Base-by-base conservation (phyloP, 768 basidiomycete genomes). In the Obba rivulosa region DNA sequence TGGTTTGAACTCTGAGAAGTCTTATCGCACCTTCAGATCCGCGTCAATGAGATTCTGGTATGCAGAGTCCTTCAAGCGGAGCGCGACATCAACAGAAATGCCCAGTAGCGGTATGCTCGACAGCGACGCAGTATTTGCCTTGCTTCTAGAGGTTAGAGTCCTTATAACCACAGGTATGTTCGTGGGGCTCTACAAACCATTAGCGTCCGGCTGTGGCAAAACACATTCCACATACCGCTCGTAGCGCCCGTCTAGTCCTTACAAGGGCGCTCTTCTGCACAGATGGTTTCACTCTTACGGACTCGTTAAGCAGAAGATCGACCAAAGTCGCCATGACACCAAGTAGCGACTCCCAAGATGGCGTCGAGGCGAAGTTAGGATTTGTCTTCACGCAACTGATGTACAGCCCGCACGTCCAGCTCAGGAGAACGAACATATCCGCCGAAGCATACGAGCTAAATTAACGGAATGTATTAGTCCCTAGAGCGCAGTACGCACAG, bases 391-490 rank as follows among this genome's bases (percentile, higher is more conserved):
- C 56, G 51, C 78, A 80, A 4, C 72, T 67, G 5, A 73, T 64
- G 58, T 86, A 87, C 22, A 87, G 62, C 14, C 75, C 76, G 55
- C 82, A 80, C 3, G 78, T 67, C 89, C 88, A 91, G 58, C 73
- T 80, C 36, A 89, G 68, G 16, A 92, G 75, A 25, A 86, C 79
- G 62, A 83, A 86, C 34, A 81, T 55, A 48, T 86, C 78, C 7
- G 79, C 67, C 10, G 82, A 66, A 0, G 85, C 80, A 57, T 76
- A 52, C 8, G 57, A 56, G 39, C 62, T 60, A 43, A 13, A 31
- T 17, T 28, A 13, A 18, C 24, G 17, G 17, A 4, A 22, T 34
- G 17, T 24, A 38, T 8, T 28, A 35, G 18, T 34, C 7, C 7
- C 28, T 31, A 7, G 5, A 31, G 28, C 28, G 28, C 31, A n/a